Evolutionary conservation across 768 basidiomycete species (phyloP).

Genomic region (Boletus sp.): DNA sequence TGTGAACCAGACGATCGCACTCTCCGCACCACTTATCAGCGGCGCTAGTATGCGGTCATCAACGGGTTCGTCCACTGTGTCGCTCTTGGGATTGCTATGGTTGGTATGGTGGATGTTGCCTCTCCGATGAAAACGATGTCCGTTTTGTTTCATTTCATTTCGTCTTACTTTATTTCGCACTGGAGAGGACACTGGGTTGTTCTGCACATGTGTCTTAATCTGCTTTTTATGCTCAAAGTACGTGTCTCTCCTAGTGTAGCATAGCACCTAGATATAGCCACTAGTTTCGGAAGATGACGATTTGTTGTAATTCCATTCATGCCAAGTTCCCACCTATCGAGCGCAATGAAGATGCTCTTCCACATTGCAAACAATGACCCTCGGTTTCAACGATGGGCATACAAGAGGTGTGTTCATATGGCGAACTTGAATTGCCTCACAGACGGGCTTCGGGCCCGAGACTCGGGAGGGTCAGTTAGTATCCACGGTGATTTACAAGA

Average conservation of each 20-base stretch:
- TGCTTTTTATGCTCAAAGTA: neutral
- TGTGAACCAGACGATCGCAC: slow-evolving; percentile 61
- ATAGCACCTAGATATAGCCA: neutral
- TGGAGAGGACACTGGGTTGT: neutral
- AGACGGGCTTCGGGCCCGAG: no score
- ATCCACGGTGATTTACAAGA: no score
- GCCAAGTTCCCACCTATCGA: neutral
- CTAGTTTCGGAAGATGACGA: neutral
- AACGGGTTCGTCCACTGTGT: neutral
- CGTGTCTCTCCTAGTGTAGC: neutral
- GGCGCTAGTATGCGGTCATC: slow-evolving; percentile 24
- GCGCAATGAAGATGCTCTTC: no score
- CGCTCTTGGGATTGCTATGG: slow-evolving; percentile 17
- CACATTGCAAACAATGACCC: no score
- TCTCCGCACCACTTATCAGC: slow-evolving; percentile 54
- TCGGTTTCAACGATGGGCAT: no score
- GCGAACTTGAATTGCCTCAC: no score
- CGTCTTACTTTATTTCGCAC: neutral
- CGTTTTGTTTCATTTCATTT: neutral
- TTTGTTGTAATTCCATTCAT: neutral
- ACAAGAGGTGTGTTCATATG: no score
- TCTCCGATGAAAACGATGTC: neutral
- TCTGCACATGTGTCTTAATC: neutral
- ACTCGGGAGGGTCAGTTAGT: no score
- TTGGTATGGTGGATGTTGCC: slow-evolving; percentile 17